Percentiles rank a stretch among this genome's conserved stretches.
These are phyloP conservation scores for Sambucus nigra DNA, from an alignment of 129 eudicot species.

Conservation along the genomic window DNA sequence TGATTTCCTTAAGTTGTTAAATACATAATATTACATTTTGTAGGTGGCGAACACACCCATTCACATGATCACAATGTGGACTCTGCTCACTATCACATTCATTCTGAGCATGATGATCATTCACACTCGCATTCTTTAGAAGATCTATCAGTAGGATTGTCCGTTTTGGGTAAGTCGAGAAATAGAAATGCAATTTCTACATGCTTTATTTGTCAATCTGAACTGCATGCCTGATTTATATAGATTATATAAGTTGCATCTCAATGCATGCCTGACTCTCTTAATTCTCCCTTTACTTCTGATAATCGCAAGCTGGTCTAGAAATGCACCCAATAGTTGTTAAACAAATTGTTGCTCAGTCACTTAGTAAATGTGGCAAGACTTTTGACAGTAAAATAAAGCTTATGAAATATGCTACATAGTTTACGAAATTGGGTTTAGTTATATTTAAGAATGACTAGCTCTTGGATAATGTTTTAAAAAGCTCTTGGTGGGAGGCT, in stretches of 20 bases:
- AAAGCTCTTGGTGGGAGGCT: too few species aligned
- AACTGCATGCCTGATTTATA: not conserved
- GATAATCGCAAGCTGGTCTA: too few species aligned
- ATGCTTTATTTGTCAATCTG: not conserved
- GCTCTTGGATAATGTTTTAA: too few species aligned
- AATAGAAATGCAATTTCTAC: not conserved
- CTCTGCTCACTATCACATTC: conserved; percentile 38
- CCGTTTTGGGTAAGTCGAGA: conserved; percentile 54
- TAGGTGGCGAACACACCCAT: conserved; percentile 88
- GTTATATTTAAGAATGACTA: too few species aligned
- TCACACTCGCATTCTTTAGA: conserved; percentile 81
- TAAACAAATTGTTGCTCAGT: too few species aligned
- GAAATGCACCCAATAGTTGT: too few species aligned
- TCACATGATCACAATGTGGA: conserved; percentile 47
- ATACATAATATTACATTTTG: not conserved
- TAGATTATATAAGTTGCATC: not conserved
- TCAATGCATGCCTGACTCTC: not conserved
- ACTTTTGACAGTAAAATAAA: too few species aligned
- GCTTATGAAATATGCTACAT: too few species aligned
- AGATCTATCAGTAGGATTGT: conserved; percentile 88
- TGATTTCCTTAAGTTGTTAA: not conserved
- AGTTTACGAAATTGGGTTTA: too few species aligned
- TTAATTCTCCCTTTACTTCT: too few species aligned
- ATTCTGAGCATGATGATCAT: conserved; percentile 38
- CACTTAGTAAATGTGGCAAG: too few species aligned